Percentiles rank a stretch among this genome's conserved stretches.
Evolutionary conservation across 306 rosid genomes (phyloP).

Genomic region (Malus sieversii): DNA sequence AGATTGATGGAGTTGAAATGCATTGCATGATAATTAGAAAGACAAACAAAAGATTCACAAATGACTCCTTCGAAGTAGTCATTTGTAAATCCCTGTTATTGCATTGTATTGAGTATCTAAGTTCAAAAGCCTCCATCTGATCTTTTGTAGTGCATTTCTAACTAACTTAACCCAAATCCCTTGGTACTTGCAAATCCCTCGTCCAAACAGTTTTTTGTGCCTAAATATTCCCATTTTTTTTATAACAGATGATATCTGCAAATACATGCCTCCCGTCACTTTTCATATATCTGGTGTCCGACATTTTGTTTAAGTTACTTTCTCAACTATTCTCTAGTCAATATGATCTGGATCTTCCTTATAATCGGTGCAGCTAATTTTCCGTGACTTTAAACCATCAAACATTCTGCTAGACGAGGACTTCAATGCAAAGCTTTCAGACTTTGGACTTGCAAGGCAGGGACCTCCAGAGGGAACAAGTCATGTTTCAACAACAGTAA

Average conservation of each 20-base stretch:
- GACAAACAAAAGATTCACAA: too few species aligned
- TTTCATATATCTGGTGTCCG: neutral
- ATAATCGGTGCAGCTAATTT: slow-evolving; percentile 69
- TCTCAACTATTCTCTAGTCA: neutral
- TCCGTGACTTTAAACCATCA: slow-evolving; percentile 90
- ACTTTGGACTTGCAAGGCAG: slow-evolving; percentile 97
- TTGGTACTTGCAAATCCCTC: neutral
- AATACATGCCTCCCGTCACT: neutral
- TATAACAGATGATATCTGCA: neutral
- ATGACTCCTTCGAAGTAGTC: too few species aligned
- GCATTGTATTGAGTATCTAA: too few species aligned
- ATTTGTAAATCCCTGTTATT: too few species aligned
- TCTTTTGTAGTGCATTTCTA: neutral
- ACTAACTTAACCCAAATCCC: neutral
- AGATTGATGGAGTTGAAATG: too few species aligned
- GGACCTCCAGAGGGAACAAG: slow-evolving; percentile 84
- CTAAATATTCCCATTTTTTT: neutral
- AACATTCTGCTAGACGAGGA: slow-evolving; percentile 83
- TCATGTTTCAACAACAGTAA: slow-evolving; percentile 85
- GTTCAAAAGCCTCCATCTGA: too few species aligned
- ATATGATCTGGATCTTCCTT: slow-evolving; percentile 25
- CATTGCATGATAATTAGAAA: too few species aligned
- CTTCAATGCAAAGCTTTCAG: slow-evolving; percentile 92
- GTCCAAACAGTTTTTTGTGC: neutral
- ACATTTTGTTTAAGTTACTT: neutral